Evolutionary conservation across 331 rosid genomes (phyloP), one percentile per base, ranked within the genome.

Genomic region (Spiraea crenata): DNA sequence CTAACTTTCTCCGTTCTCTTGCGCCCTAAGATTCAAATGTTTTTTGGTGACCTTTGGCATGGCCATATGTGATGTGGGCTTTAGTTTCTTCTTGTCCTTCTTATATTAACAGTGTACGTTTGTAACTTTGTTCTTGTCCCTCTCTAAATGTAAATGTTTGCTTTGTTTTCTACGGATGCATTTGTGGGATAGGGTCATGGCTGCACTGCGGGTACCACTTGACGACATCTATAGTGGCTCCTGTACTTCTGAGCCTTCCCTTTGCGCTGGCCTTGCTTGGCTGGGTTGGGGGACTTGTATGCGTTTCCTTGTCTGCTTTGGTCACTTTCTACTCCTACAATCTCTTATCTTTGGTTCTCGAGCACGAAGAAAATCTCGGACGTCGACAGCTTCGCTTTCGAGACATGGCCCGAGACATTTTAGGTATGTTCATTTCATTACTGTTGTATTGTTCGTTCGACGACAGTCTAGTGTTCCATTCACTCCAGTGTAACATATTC

Each of bases 201-300:
- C 41, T 81, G 80, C 93, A 88, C 76, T 75, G 84, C 14, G 90
- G 90, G 38, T 88, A 83, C 20, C 92, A 87, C 76, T 75, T 87
- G 82, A 85, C 88, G 3, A 87, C 92, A 6, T 81, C 92, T 2
- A 83, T 87, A 55, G 92, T 79, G 75, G 86, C 61, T 8, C 90
- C 88, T 0, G 85, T n/a, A 58, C 70, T 88, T 67, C 83, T 88
- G 10, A 77, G 78, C 34, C 86, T 85, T 55, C 88, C 88, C 44
- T 83, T 42, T 54, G 74, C 87, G 7, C 76, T 88, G 65, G 64
- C 78, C 17, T 56, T 83, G 67, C 57, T 88, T 12, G 85, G 93
- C 13, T 85, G 93, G 93, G 63, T 69, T 65, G 84, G 85, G 14
- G 93, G 93, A 51, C 69, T 83, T 51, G 10, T 85, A 1, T 85